Evolutionary conservation across 768 basidiomycete genomes (phyloP).

Genomic region (Hortiboletus campestris): DNA sequence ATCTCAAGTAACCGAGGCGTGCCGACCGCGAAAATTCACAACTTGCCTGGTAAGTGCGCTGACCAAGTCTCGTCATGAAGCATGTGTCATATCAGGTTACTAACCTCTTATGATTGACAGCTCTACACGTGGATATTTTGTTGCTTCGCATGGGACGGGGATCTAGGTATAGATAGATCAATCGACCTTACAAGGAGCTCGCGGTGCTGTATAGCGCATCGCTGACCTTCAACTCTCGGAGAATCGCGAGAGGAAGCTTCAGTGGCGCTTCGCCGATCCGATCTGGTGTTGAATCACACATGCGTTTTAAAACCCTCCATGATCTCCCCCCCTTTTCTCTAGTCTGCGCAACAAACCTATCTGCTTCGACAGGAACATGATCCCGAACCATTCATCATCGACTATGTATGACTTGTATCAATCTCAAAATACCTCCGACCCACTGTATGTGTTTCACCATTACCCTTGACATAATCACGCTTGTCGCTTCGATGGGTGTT

Average conservation of each 20-base stretch:
- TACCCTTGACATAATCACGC: not conserved
- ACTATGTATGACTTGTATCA: not conserved
- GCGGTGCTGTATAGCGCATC: not conserved
- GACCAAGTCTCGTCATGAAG: not conserved
- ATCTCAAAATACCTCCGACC: not conserved
- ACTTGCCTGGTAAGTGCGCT: not conserved
- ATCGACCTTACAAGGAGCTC: not conserved
- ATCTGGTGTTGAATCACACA: not conserved
- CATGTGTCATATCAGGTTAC: not conserved
- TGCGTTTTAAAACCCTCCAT: slow-evolving; percentile 3
- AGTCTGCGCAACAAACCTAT: not conserved
- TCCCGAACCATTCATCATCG: not conserved
- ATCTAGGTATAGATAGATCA: not conserved
- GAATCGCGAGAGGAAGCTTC: not conserved
- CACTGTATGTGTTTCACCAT: slow-evolving; percentile 9
- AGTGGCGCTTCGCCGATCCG: not conserved
- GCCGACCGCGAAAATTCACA: not conserved
- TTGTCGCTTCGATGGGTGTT: not conserved
- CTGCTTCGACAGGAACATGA: not conserved
- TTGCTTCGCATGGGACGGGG: not conserved
- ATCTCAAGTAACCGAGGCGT: not conserved
- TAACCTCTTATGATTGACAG: not conserved
- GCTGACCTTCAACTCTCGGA: slow-evolving; percentile 7
- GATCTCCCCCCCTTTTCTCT: not conserved
- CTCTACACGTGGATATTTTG: not conserved